Base-by-base conservation (phyloP, 441 rosid species). In the Daphne laureola region DNA sequence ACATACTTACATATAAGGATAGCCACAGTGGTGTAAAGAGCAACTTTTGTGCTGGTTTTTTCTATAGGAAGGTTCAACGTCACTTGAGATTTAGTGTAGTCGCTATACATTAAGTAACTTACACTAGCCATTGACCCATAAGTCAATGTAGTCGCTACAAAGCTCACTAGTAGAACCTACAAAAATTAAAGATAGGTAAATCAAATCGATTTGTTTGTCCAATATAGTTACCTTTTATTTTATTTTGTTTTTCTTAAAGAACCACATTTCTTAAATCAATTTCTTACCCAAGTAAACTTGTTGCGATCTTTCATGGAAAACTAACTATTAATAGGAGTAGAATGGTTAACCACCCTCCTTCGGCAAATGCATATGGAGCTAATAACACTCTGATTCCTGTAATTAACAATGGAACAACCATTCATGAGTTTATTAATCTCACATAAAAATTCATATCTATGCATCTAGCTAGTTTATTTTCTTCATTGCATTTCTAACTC, bases 351-450 rank as follows among this genome's bases (percentile, higher is more conserved):
- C 88, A 84, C 27, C 88, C 92, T 53, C 84, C 86, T 67, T 64
- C 71, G 42, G 88, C 70, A 46, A 84, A 74, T 40, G 92, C 92
- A 64, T 51, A 84, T 8, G 92, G 86, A 43, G 82, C 71, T 25
- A 88, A 81, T 8, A 84, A 67, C 26, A 81, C 74, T 43, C 88
- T 88, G 8, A 84, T 78, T 3, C 92, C 92, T n/a, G n/a, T n/a
- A n/a, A n/a, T n/a, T n/a, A n/a, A n/a, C n/a, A n/a, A n/a, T n/a
- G n/a, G n/a, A n/a, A n/a, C n/a, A n/a, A n/a, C n/a, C n/a, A n/a
- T n/a, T n/a, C n/a, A n/a, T n/a, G n/a, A n/a, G n/a, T n/a, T n/a
- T n/a, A n/a, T n/a, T n/a, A n/a, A n/a, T n/a, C n/a, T n/a, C n/a
- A n/a, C n/a, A n/a, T n/a, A n/a, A n/a, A n/a, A n/a, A n/a, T n/a